Evolutionary conservation across 2,329 filamentous ascomycete genomes (phyloP), one percentile per base, ranked within the genome.

Genomic region (Eurotiales sp.): DNA sequence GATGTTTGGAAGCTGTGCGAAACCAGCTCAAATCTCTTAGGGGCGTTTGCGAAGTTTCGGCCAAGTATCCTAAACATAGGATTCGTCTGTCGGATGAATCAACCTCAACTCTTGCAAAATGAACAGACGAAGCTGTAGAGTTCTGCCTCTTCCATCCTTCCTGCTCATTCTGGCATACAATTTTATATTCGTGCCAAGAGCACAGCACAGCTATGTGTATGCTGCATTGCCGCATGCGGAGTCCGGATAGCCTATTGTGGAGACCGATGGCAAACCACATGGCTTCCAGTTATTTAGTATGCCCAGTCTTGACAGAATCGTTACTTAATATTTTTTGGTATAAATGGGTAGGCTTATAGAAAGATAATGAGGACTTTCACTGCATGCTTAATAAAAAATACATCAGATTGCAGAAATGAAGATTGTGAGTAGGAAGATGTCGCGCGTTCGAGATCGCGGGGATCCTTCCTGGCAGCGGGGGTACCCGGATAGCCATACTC

Each of bases 101-200:
- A 14, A 23, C 17, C 42, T 45, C 42, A 45, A 46, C 5, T 11
- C 27, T 22, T 36, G 30, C 19, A 8, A 25, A 37, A 21, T 39
- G 12, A 47, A 21, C 27, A 29, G 5, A n/a, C n/a, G 14, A 19
- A 40, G 11, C 10, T 19, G 15, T 19, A 2, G 14, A 8, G n/a
- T 27, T 27, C 25, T 27, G 4, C 15, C 15, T 22, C 15, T 40
- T 40, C 12, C 21, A 40, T 40, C 4, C 15, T 19, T 17, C 14
- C 44, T n/a, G n/a, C n/a, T n/a, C n/a, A n/a, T n/a, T n/a, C 44
- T 19, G 22, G 21, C 19, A 47, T 39, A n/a, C 14, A n/a, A 19
- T 27, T 39, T 39, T 47, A 47, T 47, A 47, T 39, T 37, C 11
- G 11, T 40, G 37, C 15, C 37, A 40, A 19, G 3, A 40, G 15